Conservation (phyloP, 2,329 filamentous ascomycete genomes). For the Neonectria magnoliae region DNA sequence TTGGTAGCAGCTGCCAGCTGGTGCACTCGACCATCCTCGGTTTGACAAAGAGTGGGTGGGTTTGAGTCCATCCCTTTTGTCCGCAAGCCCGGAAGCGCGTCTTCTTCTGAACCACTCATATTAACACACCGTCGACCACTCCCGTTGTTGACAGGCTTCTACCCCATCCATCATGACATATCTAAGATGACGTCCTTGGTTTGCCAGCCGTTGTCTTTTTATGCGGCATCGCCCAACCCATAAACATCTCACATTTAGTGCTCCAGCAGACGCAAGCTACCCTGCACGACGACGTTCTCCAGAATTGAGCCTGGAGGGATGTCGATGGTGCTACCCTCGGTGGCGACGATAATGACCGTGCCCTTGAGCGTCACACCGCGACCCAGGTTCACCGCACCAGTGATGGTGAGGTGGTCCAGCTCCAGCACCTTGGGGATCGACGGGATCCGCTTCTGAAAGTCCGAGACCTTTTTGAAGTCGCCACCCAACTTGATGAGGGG, state of each 20-base stretch:
- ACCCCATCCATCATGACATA: constrained; percentile 13
- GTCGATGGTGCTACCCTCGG: constrained; percentile 97
- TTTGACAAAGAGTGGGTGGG: not conserved
- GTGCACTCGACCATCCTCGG: not conserved
- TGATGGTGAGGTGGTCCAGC: constrained; percentile 96
- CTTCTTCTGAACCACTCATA: constrained; percentile 7
- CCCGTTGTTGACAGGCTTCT: not conserved
- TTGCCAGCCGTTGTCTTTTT: not conserved
- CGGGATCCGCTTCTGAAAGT: constrained; percentile 88
- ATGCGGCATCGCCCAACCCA: constrained; percentile 2
- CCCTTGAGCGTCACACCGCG: constrained; percentile 96
- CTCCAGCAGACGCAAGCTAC: constrained; percentile 82
- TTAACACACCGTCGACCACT: constrained; percentile 10
- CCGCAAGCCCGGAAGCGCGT: constrained; percentile 4
- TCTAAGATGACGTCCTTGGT: constrained; percentile 15
- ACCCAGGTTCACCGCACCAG: constrained; percentile 95
- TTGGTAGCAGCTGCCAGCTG: not conserved
- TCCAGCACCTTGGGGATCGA: constrained; percentile 92
- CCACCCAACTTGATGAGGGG: constrained; percentile 98
- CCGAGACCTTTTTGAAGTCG: constrained; percentile 99
- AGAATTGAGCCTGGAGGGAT: constrained; percentile 95
- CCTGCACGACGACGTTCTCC: constrained; percentile 99
- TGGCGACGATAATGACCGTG: constrained; percentile 98
- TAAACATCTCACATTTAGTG: constrained; percentile 56
- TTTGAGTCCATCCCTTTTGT: not conserved